phyloP scores from a whole-genome alignment of 495 filamentous ascomycete genomes.

The Talaromyces liani region DNA sequence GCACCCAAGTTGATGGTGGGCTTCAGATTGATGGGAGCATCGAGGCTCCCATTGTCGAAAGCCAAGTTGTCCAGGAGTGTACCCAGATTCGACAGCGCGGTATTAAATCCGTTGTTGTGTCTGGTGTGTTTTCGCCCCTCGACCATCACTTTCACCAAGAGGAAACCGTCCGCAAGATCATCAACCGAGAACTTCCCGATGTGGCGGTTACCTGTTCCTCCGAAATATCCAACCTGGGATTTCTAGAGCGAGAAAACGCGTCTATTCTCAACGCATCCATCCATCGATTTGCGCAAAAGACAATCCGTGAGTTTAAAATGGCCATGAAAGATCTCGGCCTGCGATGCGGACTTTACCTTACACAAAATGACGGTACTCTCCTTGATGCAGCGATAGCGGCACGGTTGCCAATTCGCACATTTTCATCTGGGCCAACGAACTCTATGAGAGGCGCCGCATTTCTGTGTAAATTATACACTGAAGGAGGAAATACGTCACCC shows the following conservation, averaged over 20 bases:
- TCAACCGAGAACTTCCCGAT: conserved; percentile 17
- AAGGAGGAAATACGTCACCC: conserved; percentile 8
- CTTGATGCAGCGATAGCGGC: conserved; percentile 32
- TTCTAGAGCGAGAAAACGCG: conserved; percentile 47
- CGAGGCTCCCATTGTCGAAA: conserved; percentile 12
- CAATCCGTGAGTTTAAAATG: conserved; percentile 32
- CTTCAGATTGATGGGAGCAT: conserved; percentile 20
- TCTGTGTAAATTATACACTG: conserved; percentile 20
- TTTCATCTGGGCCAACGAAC: conserved; percentile 47
- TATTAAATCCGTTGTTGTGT: conserved; percentile 43
- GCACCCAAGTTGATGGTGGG: conserved; percentile 17
- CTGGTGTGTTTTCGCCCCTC: conserved; percentile 52
- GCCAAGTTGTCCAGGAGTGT: conserved; percentile 11
- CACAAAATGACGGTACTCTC: conserved; percentile 47
- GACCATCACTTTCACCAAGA: conserved; percentile 22
- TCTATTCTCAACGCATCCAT: conserved; percentile 46
- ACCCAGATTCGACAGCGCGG: conserved; percentile 8
- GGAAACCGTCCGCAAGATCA: conserved; percentile 3
- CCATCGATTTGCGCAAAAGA: conserved; percentile 33
- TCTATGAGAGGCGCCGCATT: conserved; percentile 44
- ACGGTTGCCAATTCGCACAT: conserved; percentile 41
- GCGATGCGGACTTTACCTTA: conserved; percentile 39
- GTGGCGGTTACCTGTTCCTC: conserved; percentile 25
- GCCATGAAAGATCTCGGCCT: conserved; percentile 33
- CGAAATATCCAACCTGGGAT: conserved; percentile 38